Percentiles rank a stretch among this genome's conserved stretches.
These are phyloP conservation scores for Pleurotus sapidus DNA, from an alignment of 768 basidiomycete genomes.

Conservation along the genomic window DNA sequence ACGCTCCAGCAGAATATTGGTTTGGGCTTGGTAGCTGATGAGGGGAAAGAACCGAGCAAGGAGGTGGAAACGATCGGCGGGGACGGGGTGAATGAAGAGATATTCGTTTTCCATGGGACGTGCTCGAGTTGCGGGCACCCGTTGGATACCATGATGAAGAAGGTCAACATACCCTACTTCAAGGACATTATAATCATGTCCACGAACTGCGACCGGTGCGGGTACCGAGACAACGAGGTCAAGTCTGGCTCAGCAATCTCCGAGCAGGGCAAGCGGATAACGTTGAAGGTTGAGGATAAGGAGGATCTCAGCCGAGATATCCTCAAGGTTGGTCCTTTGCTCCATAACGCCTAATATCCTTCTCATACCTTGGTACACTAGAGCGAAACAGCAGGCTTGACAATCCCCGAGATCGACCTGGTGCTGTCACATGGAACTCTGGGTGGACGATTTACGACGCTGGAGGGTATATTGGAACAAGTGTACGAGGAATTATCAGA, in stretches of 20 bases:
- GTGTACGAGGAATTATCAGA: constrained; percentile 92
- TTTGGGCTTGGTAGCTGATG: constrained; percentile 62
- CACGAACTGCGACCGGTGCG: constrained; percentile 92
- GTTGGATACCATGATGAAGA: constrained; percentile 91
- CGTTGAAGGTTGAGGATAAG: constrained; percentile 83
- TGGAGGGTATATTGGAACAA: constrained; percentile 93
- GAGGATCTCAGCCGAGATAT: constrained; percentile 94
- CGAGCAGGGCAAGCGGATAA: constrained; percentile 81
- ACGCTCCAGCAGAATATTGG: constrained; percentile 77
- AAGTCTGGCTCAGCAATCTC: constrained; percentile 93
- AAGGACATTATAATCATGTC: constrained; percentile 99
- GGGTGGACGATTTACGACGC: constrained; percentile 95
- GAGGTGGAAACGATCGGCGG: constrained; percentile 8
- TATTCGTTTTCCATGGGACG: constrained; percentile 81
- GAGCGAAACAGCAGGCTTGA: constrained; percentile 91
- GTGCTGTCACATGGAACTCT: constrained; percentile 90
- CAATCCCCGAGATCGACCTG: constrained; percentile 93
- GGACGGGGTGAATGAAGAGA: constrained; percentile 70
- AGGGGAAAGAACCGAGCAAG: constrained; percentile 16
- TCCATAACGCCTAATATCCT: no score
- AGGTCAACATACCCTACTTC: constrained; percentile 95
- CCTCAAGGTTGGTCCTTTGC: constrained; percentile 66
- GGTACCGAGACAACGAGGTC: constrained; percentile 97
- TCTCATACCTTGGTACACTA: constrained; percentile 24
- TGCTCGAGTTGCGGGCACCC: constrained; percentile 88